These are phyloP conservation scores for Saprolegnia parasitica DNA, from an alignment of 352 stramenopile genomes.

Conservation along the genomic window DNA sequence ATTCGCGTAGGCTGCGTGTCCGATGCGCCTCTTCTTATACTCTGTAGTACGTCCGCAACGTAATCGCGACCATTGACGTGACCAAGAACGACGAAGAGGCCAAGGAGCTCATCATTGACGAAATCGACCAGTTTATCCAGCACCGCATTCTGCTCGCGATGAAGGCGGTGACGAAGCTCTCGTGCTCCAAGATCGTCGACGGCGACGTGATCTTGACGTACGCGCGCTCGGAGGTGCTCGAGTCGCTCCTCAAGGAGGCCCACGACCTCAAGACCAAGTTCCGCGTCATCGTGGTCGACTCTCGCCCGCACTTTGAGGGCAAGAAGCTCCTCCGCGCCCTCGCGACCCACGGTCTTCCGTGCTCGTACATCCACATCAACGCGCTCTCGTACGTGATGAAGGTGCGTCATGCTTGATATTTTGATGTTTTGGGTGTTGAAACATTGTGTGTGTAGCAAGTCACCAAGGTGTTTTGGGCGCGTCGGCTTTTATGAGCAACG, in stretches of 20 bases:
- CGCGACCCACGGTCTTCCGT: slow-evolving; percentile 66
- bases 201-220: slow-evolving; percentile 95
- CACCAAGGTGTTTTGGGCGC: slow-evolving; percentile 95
- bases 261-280: slow-evolving; percentile 51
- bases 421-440: background rate
- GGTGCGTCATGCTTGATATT: background rate
- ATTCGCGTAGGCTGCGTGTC: slow-evolving; percentile 52
- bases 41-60: slow-evolving; percentile 76
- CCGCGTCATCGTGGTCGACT: slow-evolving; percentile 93
- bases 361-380: slow-evolving; percentile 93
- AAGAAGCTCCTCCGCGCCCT: slow-evolving; percentile 73
- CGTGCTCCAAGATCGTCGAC: slow-evolving; percentile 82
- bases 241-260: slow-evolving; percentile 69
- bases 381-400: slow-evolving; percentile 95
- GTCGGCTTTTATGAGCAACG: slow-evolving; percentile 94
- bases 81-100: slow-evolving; percentile 84
- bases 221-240: slow-evolving; percentile 89
- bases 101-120: slow-evolving; percentile 80
- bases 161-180: slow-evolving; percentile 85
- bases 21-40: background rate
- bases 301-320: slow-evolving; percentile 79
- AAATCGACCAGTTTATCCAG: slow-evolving; percentile 92
- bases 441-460: slow-evolving; percentile 50
- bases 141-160: slow-evolving; percentile 91
- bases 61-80: slow-evolving; percentile 82